Conservation (phyloP, 208 protist genomes). For the Endotrypanum monterogeii region DNA sequence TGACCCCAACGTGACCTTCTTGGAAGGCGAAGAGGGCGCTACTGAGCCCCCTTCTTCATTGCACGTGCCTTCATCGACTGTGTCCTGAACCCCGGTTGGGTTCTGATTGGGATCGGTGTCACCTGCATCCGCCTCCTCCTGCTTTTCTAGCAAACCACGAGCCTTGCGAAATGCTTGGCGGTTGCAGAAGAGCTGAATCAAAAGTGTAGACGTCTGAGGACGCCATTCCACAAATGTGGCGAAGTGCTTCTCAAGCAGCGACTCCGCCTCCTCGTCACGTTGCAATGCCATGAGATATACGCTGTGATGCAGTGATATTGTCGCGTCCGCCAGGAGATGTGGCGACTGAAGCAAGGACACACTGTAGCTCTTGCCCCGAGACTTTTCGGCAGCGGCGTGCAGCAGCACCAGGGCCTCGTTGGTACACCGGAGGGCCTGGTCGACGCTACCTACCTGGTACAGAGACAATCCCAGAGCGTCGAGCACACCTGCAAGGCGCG, state of each 20-base stretch:
- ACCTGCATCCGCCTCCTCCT: constrained; percentile 10
- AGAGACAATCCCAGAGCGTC: constrained; percentile 79
- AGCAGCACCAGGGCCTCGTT: constrained; percentile 69
- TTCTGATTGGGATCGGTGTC: background rate
- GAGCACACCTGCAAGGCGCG: constrained; percentile 70
- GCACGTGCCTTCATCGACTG: background rate
- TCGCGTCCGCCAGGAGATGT: constrained; percentile 33
- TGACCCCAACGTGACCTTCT: constrained; percentile 4
- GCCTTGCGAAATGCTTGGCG: constrained; percentile 78
- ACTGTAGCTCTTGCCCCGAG: background rate
- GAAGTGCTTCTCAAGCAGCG: constrained; percentile 54
- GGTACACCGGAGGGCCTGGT: constrained; percentile 76
- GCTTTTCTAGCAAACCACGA: constrained; percentile 58
- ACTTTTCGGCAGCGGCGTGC: constrained; percentile 1
- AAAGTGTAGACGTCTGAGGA: constrained; percentile 53
- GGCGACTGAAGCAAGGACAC: background rate
- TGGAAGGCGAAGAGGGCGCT: background rate
- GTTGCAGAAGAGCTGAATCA: constrained; percentile 81
- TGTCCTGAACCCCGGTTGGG: background rate
- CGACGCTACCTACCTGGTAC: constrained; percentile 67
- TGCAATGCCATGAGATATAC: constrained; percentile 84
- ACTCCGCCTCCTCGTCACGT: constrained; percentile 81
- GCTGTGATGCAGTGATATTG: constrained; percentile 69
- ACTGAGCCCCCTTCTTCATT: background rate
- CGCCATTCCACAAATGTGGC: constrained; percentile 36